Base-by-base conservation (phyloP, 768 basidiomycete species). In the Hortiboletus flavorubellus region DNA sequence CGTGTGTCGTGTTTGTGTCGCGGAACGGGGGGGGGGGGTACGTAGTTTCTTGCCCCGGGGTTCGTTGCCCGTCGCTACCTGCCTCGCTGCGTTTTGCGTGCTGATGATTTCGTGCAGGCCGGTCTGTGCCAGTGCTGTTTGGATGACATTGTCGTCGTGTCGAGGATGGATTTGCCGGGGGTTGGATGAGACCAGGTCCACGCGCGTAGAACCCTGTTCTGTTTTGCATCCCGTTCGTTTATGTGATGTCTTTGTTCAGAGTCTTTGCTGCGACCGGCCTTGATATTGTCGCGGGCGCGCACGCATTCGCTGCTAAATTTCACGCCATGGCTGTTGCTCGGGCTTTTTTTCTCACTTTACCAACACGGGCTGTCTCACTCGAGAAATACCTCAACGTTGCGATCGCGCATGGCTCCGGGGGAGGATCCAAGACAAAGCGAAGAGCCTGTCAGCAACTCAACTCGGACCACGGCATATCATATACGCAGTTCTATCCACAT, bases 321-420 rank as follows among this genome's bases (percentile, higher is more conserved):
- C 66, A 62, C n/a, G 12, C 64, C 59, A 74, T 72, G 71, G 45
- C 68, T 23, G 43, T 44, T 39, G 47, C 69, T 34, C 66, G 72
- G 26, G 16, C 68, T 78, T 31, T 83, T 83, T 84, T 29, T 82
- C 83, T 15, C 75, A 76, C 59, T 72, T 85, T 53, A 63, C 71
- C 47, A 66, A 66, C 49, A 79, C 79, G 33, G 76, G 81, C 66
- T 84, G 71, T 73, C 51, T 72, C 77, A 23, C 76, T 89, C 47
- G 84, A 89, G 55, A 83, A 87, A 66, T 86, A 82, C 68, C 78
- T 90, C 55, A 80, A 78, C 38, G 78, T 34, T 78, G 84, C 56
- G 82, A 89, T 62, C 21, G 21, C 21, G 21, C 21, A 21, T 21
- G 21, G 21, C 21, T 21, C 21, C 21, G 21, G 21, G 21, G 21